Percentiles rank a stretch among this genome's conserved stretches.
Conservation (phyloP, 73 alveolate species). For the Blepharisma japonicum region DNA sequence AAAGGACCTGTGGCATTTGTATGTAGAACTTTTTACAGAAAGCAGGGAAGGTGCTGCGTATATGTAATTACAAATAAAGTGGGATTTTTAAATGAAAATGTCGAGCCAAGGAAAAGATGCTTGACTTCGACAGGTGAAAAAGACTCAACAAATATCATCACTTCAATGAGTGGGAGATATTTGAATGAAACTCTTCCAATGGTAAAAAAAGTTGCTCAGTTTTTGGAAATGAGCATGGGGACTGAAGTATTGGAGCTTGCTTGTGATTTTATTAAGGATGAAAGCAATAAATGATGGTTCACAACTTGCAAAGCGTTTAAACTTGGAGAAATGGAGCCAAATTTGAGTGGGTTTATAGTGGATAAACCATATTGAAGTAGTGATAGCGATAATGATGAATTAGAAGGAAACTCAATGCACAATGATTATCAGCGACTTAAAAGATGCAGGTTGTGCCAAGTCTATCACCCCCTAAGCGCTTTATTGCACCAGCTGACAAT, state of each 20-base stretch:
- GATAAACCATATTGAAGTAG: conserved; percentile 47
- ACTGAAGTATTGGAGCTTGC: conserved; percentile 82
- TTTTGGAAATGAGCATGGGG: conserved; percentile 72
- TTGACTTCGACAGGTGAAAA: conserved; percentile 72
- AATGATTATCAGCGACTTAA: conserved; percentile 15
- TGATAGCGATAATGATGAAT: conserved; percentile 42
- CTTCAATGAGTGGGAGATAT: conserved; percentile 84
- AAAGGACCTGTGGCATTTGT: conserved; percentile 95
- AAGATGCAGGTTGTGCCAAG: conserved; percentile 71
- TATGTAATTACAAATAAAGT: conserved; percentile 89
- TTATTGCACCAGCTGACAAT: conserved; percentile 70
- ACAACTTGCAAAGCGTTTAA: conserved; percentile 72
- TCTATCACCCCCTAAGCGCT: conserved; percentile 56
- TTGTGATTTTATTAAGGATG: conserved; percentile 91
- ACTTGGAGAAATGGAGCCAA: conserved; percentile 37
- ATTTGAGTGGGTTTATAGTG: conserved; percentile 45
- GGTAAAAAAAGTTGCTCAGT: conserved; percentile 78
- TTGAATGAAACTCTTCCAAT: conserved; percentile 78
- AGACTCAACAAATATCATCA: conserved; percentile 71
- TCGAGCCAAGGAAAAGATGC: conserved; percentile 79
- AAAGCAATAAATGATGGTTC: conserved; percentile 92
- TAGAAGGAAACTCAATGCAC: not conserved
- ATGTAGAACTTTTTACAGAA: conserved; percentile 85
- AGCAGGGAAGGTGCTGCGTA: conserved; percentile 70
- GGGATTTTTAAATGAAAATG: conserved; percentile 62